phyloP scores from a whole-genome alignment of 2,329 filamentous ascomycete species.

The Dryadomyces sulphureus region DNA sequence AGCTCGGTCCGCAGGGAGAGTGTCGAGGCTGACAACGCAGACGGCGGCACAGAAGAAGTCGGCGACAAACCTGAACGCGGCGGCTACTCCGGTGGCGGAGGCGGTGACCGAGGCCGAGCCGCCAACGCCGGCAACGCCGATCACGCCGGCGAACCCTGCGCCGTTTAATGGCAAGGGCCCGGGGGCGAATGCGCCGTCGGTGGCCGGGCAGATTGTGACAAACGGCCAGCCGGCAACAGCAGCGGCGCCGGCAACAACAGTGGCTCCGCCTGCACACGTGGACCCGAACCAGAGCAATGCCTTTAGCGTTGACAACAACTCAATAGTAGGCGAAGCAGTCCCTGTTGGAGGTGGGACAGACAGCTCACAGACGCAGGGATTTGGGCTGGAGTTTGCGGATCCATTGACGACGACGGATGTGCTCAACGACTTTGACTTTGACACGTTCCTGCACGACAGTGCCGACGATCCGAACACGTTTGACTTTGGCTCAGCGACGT shows the following conservation, averaged over 20 bases:
- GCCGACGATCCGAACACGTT: constrained; percentile 33
- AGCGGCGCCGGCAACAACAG: constrained; percentile 26
- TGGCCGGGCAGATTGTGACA: constrained; percentile 17
- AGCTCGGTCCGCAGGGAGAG: neutral
- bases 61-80: constrained; percentile 34
- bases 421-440: constrained; percentile 52
- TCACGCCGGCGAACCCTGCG: constrained; percentile 40
- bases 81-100: constrained; percentile 43
- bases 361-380: constrained; percentile 20
- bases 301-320: constrained; percentile 28
- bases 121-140: constrained; percentile 47
- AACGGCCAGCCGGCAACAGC: constrained; percentile 31
- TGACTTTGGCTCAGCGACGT: constrained; percentile 36
- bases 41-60: constrained; percentile 48
- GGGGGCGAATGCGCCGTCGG: constrained; percentile 23
- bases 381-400: constrained; percentile 41
- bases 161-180: constrained; percentile 28
- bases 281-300: constrained; percentile 30
- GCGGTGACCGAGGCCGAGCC: constrained; percentile 39
- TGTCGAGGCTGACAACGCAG: constrained; percentile 17
- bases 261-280: constrained; percentile 27
- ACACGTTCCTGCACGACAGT: constrained; percentile 50
- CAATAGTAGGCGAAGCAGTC: constrained; percentile 19
- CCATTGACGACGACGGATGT: constrained; percentile 39
- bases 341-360: too few relatives aligned